Percentiles rank a stretch among this genome's conserved stretches.
phyloP scores from a whole-genome alignment of 2,329 filamentous ascomycete species.

The Macrophomina phaseolina region DNA sequence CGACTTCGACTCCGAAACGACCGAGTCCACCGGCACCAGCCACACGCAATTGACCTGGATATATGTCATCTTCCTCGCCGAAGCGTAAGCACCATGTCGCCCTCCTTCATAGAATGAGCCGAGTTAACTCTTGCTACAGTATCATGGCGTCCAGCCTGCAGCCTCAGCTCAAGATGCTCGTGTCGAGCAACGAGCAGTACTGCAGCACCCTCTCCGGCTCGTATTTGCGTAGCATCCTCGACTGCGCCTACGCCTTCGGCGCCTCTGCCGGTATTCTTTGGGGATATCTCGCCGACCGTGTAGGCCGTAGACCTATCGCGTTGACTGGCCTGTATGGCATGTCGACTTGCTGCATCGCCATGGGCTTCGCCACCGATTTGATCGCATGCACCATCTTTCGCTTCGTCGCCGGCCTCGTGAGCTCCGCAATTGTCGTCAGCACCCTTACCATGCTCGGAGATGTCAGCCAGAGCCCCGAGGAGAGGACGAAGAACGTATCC shows the following conservation, averaged over 20 bases:
- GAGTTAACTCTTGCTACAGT: constrained; percentile 31
- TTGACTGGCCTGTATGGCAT: constrained; percentile 52
- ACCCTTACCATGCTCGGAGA: constrained; percentile 56
- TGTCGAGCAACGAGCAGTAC: constrained; percentile 48
- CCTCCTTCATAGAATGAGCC: neutral
- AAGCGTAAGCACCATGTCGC: constrained; percentile 44
- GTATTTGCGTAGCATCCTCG: constrained; percentile 54
- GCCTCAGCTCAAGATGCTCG: constrained; percentile 53
- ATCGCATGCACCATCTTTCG: constrained; percentile 50
- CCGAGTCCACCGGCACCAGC: constrained; percentile 23
- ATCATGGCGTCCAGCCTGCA: constrained; percentile 57
- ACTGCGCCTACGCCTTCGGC: constrained; percentile 56
- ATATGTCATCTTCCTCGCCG: constrained; percentile 55
- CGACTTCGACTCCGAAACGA: constrained; percentile 33
- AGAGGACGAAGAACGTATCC: constrained; percentile 50
- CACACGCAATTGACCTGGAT: constrained; percentile 46
- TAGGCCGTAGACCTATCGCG: constrained; percentile 52
- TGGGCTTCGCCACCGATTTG: constrained; percentile 54
- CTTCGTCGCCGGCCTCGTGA: constrained; percentile 51
- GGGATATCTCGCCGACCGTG: constrained; percentile 51
- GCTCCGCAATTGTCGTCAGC: constrained; percentile 52
- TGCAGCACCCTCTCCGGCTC: constrained; percentile 53
- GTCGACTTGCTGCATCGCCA: constrained; percentile 51
- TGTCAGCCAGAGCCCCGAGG: constrained; percentile 43
- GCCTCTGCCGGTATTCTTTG: constrained; percentile 52